phyloP scores from a whole-genome alignment of 306 rosid genomes.

The Luffa aegyptiaca region DNA sequence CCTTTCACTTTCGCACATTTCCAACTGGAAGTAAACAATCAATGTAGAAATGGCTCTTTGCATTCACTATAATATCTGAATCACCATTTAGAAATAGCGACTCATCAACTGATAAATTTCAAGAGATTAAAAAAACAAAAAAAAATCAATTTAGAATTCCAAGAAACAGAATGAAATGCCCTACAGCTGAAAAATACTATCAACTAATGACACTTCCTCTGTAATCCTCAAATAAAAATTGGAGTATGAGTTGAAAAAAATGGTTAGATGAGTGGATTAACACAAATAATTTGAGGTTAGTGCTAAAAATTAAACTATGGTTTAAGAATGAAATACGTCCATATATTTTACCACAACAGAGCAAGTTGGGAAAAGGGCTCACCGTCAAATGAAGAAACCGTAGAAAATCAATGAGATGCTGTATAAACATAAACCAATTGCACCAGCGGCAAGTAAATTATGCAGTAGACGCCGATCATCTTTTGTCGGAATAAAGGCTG shows the following conservation, averaged over 20 bases:
- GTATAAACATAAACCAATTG: constrained; percentile 51
- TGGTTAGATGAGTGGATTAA: not conserved
- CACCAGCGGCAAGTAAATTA: constrained; percentile 51
- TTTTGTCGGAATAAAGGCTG: constrained; percentile 72
- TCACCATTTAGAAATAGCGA: not conserved
- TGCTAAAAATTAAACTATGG: not conserved
- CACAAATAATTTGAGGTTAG: not conserved
- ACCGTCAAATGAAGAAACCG: constrained; percentile 56
- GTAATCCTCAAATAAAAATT: not conserved
- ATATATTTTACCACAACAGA: not conserved
- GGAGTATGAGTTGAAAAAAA: not conserved
- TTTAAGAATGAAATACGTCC: not conserved
- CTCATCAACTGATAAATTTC: not conserved
- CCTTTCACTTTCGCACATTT: constrained; percentile 8
- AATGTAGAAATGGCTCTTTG: not conserved
- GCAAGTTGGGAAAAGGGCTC: constrained; percentile 20
- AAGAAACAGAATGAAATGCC: not conserved
- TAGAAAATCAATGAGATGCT: constrained; percentile 48
- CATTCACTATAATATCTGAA: not conserved
- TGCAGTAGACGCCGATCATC: constrained; percentile 65
- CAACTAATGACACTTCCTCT: not conserved
- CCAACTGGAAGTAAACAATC: constrained; percentile 6
- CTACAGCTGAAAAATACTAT: not conserved
- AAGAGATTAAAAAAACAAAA: not conserved
- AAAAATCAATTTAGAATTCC: not conserved